Base-by-base conservation (phyloP, 805 yeast genomes). In the Nakazawaea wyomingensis region DNA sequence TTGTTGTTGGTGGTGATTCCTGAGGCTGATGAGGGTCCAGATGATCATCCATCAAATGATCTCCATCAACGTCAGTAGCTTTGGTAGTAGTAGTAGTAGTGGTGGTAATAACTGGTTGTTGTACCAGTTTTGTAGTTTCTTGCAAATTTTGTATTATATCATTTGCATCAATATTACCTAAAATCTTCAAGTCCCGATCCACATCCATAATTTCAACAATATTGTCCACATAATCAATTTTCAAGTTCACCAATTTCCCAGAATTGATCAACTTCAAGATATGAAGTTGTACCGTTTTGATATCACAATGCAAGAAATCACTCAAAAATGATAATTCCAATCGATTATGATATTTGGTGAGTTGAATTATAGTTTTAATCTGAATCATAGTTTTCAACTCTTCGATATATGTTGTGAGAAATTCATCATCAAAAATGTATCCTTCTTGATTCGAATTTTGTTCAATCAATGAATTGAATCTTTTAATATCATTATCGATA, bases 181-280 rank as follows among this genome's bases (percentile, higher is more conserved):
- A 17, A 17, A 38, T 17, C n/a, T 27, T 20, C 6, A 11, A 4
- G 6, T 34, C 43, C 19, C 24, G 27, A 4, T 22, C 37, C 5
- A 14, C 19, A 9, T 47, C 52, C 4, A 20, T 22, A 5, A 42
- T 11, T 16, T 42, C 41, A 9, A 61, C 46, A 4, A 43, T 37
- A 11, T 48, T 41, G 8, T 51, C 50, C 13, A 50, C 48, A 6
- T 55, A 44, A 47, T 64, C 62, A 20, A 64, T 42, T 35, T 52
- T 56, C 32, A 54, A 34, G 20, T 50, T 45, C 7, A 34, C 29
- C 4, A 64, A 34, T 24, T 43, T 37, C 7, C 68, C 68, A 3
- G 44, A 39, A 14, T 48, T 48, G 31, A 51, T 49, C 26, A 60
- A 30, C 38, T 54, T 58, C 9, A 64, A 30, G 4, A 62, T 33